Conservation (phyloP, 176 grass and related monocot species). For the Hyparrhenia diplandra region DNA sequence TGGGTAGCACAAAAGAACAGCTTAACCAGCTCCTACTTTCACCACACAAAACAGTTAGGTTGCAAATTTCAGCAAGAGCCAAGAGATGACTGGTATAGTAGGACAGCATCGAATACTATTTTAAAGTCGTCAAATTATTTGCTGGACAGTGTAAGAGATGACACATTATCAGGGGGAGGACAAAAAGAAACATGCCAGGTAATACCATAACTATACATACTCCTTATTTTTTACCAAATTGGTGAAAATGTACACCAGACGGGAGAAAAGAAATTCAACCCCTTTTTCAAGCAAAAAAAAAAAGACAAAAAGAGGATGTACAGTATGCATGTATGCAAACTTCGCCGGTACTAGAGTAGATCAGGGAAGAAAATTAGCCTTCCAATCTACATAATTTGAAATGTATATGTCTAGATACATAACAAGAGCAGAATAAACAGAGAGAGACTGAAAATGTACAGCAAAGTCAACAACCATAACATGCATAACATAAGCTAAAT, state of each 20-base stretch:
- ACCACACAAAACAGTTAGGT: background rate
- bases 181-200: background rate
- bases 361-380: background rate
- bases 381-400: background rate
- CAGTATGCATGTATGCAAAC: background rate
- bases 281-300: background rate
- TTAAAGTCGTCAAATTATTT: constrained; percentile 2
- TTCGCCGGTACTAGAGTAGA: background rate
- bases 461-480: background rate
- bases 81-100: background rate
- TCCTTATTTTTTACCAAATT: constrained; percentile 5
- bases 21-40: background rate
- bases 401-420: background rate
- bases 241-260: background rate
- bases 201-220: constrained; percentile 20
- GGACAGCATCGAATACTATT: background rate
- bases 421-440: background rate
- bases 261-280: background rate
- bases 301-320: background rate
- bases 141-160: constrained; percentile 1
- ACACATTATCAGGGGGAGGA: constrained; percentile 1
- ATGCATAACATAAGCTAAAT: background rate
- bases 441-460: background rate
- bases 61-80: background rate
- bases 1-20: background rate